A percentile compares a stretch with the other conserved stretches of the same genome.
Evolutionary conservation across 164 flowering plant species (phyloP).

Genomic region (Platanus orientalis): DNA sequence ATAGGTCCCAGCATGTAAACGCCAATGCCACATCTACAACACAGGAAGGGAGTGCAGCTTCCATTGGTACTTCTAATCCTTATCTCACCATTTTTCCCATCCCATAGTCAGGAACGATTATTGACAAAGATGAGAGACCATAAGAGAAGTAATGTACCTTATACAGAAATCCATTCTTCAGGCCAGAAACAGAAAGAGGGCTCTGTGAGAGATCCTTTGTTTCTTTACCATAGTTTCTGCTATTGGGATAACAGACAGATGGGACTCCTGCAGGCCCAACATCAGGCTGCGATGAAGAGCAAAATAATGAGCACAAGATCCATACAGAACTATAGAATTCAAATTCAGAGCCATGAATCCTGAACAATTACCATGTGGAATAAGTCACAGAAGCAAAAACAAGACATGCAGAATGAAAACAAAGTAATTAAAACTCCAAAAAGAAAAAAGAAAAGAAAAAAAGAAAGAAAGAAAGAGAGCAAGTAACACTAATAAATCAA

Average conservation of each 20-base stretch:
- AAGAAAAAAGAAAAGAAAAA: no score
- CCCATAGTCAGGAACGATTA: background rate
- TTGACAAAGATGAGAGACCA: background rate
- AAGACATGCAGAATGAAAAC: background rate
- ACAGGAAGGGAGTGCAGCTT: background rate
- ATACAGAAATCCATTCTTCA: constrained; percentile 44
- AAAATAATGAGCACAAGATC: constrained; percentile 4
- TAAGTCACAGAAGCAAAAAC: background rate
- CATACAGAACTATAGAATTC: no score
- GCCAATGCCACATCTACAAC: background rate
- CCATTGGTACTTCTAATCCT: background rate
- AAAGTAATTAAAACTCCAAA: no score
- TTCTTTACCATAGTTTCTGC: constrained; percentile 30
- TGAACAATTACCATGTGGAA: background rate
- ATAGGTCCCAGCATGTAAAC: background rate
- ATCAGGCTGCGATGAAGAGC: constrained; percentile 42
- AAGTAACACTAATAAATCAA: no score
- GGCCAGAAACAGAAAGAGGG: constrained; percentile 40
- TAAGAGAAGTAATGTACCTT: constrained; percentile 40
- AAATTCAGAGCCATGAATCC: no score
- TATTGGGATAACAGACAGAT: constrained; percentile 27
- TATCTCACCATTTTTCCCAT: background rate
- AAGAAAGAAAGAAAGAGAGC: no score
- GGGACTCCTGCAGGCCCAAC: constrained; percentile 29
- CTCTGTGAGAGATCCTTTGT: constrained; percentile 43